Base-by-base conservation (phyloP, 176 grass and related monocot genomes). In the Saccharum spontaneum region DNA sequence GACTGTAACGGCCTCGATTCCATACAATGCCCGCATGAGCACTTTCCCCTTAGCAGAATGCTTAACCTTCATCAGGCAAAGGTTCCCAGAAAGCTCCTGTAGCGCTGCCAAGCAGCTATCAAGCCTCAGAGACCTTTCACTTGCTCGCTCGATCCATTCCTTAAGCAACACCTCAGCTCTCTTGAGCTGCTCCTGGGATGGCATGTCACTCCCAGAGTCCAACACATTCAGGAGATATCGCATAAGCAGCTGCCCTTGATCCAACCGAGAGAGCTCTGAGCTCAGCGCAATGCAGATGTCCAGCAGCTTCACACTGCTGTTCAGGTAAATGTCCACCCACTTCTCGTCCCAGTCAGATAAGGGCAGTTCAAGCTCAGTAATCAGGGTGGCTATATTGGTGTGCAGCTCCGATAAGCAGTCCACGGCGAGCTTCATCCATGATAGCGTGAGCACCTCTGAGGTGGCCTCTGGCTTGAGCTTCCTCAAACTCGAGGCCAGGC, bases 291-390 rank as follows among this genome's bases (percentile, higher is more conserved):
- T 91, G 73, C 93, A 95, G 71, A 95, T 86, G 41, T 98, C 97
- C 45, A 98, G 83, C 72, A 98, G 69, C 83, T 92, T 98, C 54
- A 94, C 83, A 6, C 88, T 96, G 78, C 83, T 92, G 82, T 98
- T 91, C 23, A 98, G 78, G 76, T 95, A 98, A 66, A 92, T 84
- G 85, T 98, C 97, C 43, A 96, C 89, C 91, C 91, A 98, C 64
- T 88, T 98, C 60, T 95, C 90, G 28, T 98, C 93, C 93, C 97
- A 98, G 3, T 98, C 97, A 0, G 88, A 96, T 64, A 92, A 82
- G 45, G 93, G 97, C 71, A 98, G 78, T 68, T 93, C 87, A 1
- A 98, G 90, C 48, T 96, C 90, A 5, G 85, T 89, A 67, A 96
- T 92, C 61, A 98, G 89, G 69, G 77, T 84, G 9, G 33, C 80